phyloP scores from a whole-genome alignment of 129 eudicot species.

The Chrysanthemum makinoi region DNA sequence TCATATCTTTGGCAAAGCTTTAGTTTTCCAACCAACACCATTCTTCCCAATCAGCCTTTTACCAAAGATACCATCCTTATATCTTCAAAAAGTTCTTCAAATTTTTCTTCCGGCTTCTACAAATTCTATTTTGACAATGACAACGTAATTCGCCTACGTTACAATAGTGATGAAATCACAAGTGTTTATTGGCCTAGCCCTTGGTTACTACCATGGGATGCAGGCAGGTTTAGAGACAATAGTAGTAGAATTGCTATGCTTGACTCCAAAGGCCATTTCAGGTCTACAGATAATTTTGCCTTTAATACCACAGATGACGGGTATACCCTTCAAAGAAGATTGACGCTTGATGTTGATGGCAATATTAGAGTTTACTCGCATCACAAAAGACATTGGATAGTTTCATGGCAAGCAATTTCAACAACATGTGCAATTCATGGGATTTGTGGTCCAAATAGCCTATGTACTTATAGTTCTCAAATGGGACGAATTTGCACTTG shows the following conservation, averaged over 20 bases:
- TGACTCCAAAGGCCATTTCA: neutral
- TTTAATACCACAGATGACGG: neutral
- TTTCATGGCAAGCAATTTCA: neutral
- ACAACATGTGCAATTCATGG: neutral
- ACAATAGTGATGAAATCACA: neutral
- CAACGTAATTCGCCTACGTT: neutral
- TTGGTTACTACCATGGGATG: neutral
- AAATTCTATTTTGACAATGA: neutral
- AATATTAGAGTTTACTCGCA: slow-evolving; percentile 9
- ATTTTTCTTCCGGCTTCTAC: neutral
- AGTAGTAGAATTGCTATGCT: slow-evolving; percentile 2
- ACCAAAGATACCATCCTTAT: neutral
- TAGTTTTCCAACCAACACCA: neutral
- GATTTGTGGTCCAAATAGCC: neutral
- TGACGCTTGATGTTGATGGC: slow-evolving; percentile 11
- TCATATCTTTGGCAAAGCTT: slow-evolving; percentile 4
- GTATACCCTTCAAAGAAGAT: neutral
- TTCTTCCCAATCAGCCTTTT: slow-evolving; percentile 6
- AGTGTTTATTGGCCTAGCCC: slow-evolving; percentile 3
- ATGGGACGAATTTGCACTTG: neutral
- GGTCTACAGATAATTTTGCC: neutral
- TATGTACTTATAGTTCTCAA: neutral
- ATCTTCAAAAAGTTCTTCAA: neutral
- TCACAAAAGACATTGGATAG: neutral
- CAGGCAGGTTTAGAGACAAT: neutral